Conservation (phyloP, 495 filamentous ascomycete genomes). For the Xylaria intraflava region DNA sequence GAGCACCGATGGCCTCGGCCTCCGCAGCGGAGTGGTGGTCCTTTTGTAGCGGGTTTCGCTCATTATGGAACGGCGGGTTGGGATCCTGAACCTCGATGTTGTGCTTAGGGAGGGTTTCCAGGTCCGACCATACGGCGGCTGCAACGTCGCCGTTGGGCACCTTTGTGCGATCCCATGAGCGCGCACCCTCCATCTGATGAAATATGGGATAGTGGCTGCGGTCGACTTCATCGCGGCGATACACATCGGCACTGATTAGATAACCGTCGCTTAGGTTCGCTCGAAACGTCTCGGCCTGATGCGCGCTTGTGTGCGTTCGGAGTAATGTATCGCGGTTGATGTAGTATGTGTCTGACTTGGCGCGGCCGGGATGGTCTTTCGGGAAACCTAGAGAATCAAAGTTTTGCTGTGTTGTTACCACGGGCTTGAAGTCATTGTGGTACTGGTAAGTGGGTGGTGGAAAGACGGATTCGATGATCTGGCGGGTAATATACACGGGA, state of each 20-base stretch:
- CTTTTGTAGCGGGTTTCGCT: slow-evolving; percentile 77
- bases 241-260: slow-evolving; percentile 91
- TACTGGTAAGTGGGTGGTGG: slow-evolving; percentile 62
- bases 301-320: slow-evolving; percentile 88
- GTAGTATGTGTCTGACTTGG: slow-evolving; percentile 90
- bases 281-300: slow-evolving; percentile 82
- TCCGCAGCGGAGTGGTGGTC: slow-evolving; percentile 65
- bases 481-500: slow-evolving; percentile 81
- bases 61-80: slow-evolving; percentile 69
- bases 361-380: slow-evolving; percentile 80
- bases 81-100: slow-evolving; percentile 73
- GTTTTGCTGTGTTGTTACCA: slow-evolving; percentile 82
- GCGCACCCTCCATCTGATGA: slow-evolving; percentile 96
- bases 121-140: slow-evolving; percentile 55
- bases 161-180: slow-evolving; percentile 72
- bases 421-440: slow-evolving; percentile 71
- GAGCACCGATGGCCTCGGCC: slow-evolving; percentile 72
- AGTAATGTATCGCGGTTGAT: slow-evolving; percentile 77
- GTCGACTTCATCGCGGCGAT: slow-evolving; percentile 91
- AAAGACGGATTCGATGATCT: slow-evolving; percentile 88
- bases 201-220: slow-evolving; percentile 93
- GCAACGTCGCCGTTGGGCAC: slow-evolving; percentile 54
- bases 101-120: slow-evolving; percentile 63
- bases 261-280: slow-evolving; percentile 69
- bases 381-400: slow-evolving; percentile 96